Evolutionary conservation across 768 basidiomycete species (phyloP), one percentile per base, ranked within the genome.

Genomic region (Mycena albidolilacea): DNA sequence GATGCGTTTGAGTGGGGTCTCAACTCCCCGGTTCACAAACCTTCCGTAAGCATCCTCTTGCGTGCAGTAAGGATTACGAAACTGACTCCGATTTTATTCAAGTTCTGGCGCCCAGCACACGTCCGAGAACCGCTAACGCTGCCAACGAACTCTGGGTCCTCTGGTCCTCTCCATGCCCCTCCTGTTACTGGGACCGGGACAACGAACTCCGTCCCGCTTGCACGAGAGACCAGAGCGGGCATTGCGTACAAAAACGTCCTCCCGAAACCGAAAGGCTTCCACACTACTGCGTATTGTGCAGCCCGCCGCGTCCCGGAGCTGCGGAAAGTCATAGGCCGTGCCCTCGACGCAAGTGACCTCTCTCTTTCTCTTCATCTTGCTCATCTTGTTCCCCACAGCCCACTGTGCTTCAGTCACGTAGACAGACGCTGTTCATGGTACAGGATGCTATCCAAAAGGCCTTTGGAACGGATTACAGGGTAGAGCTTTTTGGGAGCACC

Each of bases 401-500:
- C 23, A 37, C 35, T 35, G 67, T 73, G 21, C 66, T 17, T 5
- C 38, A 15, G 8, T 54, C 63, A 8, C 67, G 72, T 12, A 37
- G 1, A 14, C 43, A 12, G 43, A 71, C 67, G 64, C 44, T 62
- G 35, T 50, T 10, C 23, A n/a, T 12, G 2, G 73, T 79, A 5
- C 43, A 76, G 52, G 12, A 48, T 6, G 67, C 67, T 8, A 70
- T 79, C 21, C 65, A 39, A 19, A 37, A 39, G 14, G 17, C 11
- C 7, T 79, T 64, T 61, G 78, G 78, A 11, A 10, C 1, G 1
- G 30, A 74, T 5, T 79, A 75, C 52, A 21, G 17, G 8, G 75
- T 77, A 1, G 74, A 77, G 43, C 14, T 75, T 15, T 79, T 79
- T 61, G 78, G 78, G 17, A 77, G 77, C 48, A 68, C 73, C 4